phyloP scores from a whole-genome alignment of 164 flowering plant species.

The Vitis rupestris region DNA sequence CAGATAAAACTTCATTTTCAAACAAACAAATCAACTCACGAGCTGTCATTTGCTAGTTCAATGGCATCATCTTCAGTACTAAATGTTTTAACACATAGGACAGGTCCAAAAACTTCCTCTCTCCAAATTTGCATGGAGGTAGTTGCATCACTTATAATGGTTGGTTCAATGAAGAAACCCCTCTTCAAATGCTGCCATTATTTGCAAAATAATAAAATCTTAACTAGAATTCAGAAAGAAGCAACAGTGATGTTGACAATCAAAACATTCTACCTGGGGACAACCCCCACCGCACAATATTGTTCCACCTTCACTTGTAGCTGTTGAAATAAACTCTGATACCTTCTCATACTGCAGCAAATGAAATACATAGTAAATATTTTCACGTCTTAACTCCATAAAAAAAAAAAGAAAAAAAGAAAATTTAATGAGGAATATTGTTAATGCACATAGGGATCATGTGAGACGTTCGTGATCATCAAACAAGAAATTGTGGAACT shows the following conservation, averaged over 20 bases:
- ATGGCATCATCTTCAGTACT: slow-evolving; percentile 88
- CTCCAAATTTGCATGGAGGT: slow-evolving; percentile 98
- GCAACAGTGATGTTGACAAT: background rate
- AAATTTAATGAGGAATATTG: no score
- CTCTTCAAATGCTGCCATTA: slow-evolving; percentile 76
- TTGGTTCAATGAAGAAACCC: slow-evolving; percentile 80
- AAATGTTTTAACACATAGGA: slow-evolving; percentile 86
- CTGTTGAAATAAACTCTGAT: slow-evolving; percentile 68
- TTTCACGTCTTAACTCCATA: no score
- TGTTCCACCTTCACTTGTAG: slow-evolving; percentile 93
- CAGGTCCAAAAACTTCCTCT: slow-evolving; percentile 99
- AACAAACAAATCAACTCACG: slow-evolving; percentile 40
- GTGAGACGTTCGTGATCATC: no score
- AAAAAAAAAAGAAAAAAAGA: no score
- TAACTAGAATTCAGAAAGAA: background rate
- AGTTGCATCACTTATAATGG: slow-evolving; percentile 74
- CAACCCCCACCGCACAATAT: slow-evolving; percentile 78
- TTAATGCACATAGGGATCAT: no score
- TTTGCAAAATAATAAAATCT: background rate
- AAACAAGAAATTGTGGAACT: no score
- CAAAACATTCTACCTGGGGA: slow-evolving; percentile 55
- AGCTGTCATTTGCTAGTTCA: slow-evolving; percentile 86
- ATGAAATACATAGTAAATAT: slow-evolving; percentile 11
- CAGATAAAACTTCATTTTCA: no score
- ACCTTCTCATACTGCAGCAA: slow-evolving; percentile 80